Percentiles rank a stretch among this genome's conserved stretches.
Conservation (phyloP, 1,284 basidiomycete genomes). For the Cryptococcus jaspeensis region DNA sequence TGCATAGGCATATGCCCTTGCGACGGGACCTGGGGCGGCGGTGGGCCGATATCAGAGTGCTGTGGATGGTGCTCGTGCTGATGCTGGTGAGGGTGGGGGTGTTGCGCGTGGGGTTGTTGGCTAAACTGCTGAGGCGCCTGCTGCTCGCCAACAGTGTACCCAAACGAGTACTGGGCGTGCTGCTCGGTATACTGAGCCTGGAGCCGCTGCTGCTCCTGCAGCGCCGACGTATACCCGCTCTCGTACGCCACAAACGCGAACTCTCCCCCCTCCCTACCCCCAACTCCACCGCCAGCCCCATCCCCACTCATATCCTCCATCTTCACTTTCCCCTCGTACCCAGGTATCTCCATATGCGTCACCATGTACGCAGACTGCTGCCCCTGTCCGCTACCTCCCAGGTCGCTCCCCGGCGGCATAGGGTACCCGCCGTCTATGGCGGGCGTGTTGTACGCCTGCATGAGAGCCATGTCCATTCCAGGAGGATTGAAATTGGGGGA, state of each 20-base stretch:
- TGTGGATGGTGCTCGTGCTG: conserved; percentile 2
- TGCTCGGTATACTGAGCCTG: neutral
- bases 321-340: too few relatives aligned
- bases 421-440: too few relatives aligned
- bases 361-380: too few relatives aligned
- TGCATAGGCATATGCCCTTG: neutral
- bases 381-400: too few relatives aligned
- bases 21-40: conserved; percentile 2
- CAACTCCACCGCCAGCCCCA: neutral
- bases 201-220: neutral
- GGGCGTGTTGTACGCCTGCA: too few relatives aligned
- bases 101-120: neutral
- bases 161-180: too few relatives aligned
- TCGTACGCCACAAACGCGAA: neutral
- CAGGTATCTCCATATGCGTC: too few relatives aligned
- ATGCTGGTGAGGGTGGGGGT: neutral
- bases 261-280: neutral
- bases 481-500: neutral
- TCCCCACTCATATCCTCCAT: too few relatives aligned
- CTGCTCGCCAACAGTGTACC: neutral
- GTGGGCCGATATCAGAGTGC: conserved; percentile 8
- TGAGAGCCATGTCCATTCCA: too few relatives aligned
- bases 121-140: neutral
- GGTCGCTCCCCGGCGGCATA: too few relatives aligned
- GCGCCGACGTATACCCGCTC: neutral